Evolutionary conservation across 2,329 filamentous ascomycete genomes (phyloP), one percentile per base, ranked within the genome.

Genomic region (Phialophora expanda): DNA sequence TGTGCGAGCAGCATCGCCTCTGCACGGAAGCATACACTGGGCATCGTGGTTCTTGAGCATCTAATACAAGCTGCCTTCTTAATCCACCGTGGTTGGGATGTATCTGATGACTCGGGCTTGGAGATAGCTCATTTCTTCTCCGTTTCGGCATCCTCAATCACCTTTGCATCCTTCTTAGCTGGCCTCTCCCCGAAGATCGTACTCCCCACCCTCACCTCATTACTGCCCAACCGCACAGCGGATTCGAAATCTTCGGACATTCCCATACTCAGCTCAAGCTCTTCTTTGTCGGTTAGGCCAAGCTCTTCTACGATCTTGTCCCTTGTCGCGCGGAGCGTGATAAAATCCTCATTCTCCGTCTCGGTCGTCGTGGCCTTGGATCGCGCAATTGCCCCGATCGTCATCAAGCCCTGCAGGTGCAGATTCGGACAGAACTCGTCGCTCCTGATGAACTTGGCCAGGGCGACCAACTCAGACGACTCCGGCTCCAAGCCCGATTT

Each of bases 211-310:
- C 95, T 86, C 5, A 99, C 93, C 83, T 98, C 93, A 72, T 87
- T 85, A 79, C 93, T 97, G 0, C 95, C 95, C 82, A 92, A 82
- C 12, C 78, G 80, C 74, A 98, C 89, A 0, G 95, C 95, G 7
- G 89, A 90, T 81, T 97, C 93, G 77, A 94, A 99, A 78, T 99
- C 95, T 74, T 92, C 88, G 76, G 93, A 97, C 95, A 99, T 99
- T 6, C 94, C 94, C 94, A 99, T 99, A 78, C 93, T 97, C 78
- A 98, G 78, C 82, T 97, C 93, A 73, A 97, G 76, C 67, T 84
- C 83, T n/a, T 81, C 79, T 2, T 69, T 70, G 17, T 81, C 76
- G 48, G 12, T 24, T 4, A 87, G 71, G 0, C 82, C 86, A 59
- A 93, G 74, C 71, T 88, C 89, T 74, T 79, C 75, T 2, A 84